Percentiles rank a stretch among this genome's conserved stretches.
Conservation (phyloP, 164 flowering plant species). For the Hamamelis virginiana region DNA sequence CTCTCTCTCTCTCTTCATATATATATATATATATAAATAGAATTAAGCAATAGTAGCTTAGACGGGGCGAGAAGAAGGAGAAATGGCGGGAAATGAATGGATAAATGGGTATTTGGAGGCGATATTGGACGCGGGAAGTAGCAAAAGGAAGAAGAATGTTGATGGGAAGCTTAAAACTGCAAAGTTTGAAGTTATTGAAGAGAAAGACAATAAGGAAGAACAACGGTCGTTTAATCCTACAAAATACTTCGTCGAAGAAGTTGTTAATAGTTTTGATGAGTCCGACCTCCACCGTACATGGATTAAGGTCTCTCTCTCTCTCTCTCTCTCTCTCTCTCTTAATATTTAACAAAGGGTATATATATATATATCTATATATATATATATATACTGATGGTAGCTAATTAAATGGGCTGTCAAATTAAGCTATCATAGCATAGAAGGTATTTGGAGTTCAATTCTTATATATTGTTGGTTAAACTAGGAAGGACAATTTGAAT, state of each 20-base stretch:
- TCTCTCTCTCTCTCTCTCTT: constrained; percentile 1
- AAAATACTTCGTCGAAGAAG: constrained; percentile 60
- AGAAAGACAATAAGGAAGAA: constrained; percentile 5
- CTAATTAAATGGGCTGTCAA: too few relatives aligned
- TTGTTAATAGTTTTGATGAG: constrained; percentile 57
- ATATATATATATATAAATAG: too few relatives aligned
- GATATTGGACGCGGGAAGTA: constrained; percentile 60
- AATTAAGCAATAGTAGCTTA: background rate
- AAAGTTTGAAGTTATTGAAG: constrained; percentile 18
- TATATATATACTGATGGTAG: too few relatives aligned
- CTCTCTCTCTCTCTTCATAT: constrained; percentile 7
- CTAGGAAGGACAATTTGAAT: too few relatives aligned
- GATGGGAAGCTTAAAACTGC: constrained; percentile 27
- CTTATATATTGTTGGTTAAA: too few relatives aligned
- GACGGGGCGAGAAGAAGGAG: constrained; percentile 4
- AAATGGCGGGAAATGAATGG: constrained; percentile 82
- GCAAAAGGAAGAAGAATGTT: constrained; percentile 20
- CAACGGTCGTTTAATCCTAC: constrained; percentile 43
- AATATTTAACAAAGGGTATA: background rate
- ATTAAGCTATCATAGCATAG: too few relatives aligned
- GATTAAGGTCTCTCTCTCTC: constrained; percentile 35
- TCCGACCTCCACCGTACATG: constrained; percentile 58
- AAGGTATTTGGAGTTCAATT: too few relatives aligned
- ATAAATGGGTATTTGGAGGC: constrained; percentile 85
- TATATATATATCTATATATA: too few relatives aligned